Evolutionary conservation across 2,329 filamentous ascomycete genomes (phyloP), one percentile per base, ranked within the genome.

Genomic region (Colletotrichum somersetense): DNA sequence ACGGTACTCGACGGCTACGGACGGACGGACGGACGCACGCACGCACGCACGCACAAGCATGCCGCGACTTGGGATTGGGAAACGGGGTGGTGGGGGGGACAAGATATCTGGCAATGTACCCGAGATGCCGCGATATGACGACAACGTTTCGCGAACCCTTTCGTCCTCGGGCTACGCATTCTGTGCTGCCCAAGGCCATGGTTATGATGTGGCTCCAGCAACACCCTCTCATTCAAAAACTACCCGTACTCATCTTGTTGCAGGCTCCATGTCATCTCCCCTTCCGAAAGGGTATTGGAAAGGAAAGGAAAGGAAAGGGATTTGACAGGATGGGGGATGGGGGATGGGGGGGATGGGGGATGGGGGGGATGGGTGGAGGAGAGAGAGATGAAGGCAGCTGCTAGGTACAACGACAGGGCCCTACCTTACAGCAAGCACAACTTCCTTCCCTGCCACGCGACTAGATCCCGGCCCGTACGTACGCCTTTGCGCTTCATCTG

Each of bases 61-160:
- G 33, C 42, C 35, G 40, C 59, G 55, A 46, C 65, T 42, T 55
- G 46, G 59, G 35, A 26, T 30, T 38, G 23, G 35, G 14, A 18
- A 38, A 46, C 52, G 50, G 40, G 55, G 61, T 69, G 46, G 58
- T 48, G 46, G 66, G 55, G 40, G 53, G 55, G 59, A n/a, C 61
- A 55, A 30, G 59, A 64, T 55, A 30, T 30, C 30, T 30, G 66
- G 59, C 66, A 42, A 44, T 55, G 66, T 72, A 56, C 58, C 59
- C 61, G 48, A 64, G 66, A 59, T 64, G 66, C 59, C 42, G 61
- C 59, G 66, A 65, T 72, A 72, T 72, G 69, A 72, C 69, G 69
- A 69, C 69, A 69, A 64, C 44, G 55, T 63, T 30, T 30, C 30
- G 30, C 69, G 69, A 63, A 69, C 69, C 40, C 59, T 63, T 61